Base-by-base conservation (phyloP, 371 early-diverging fungal genomes). In the Apophysomyces sp. region DNA sequence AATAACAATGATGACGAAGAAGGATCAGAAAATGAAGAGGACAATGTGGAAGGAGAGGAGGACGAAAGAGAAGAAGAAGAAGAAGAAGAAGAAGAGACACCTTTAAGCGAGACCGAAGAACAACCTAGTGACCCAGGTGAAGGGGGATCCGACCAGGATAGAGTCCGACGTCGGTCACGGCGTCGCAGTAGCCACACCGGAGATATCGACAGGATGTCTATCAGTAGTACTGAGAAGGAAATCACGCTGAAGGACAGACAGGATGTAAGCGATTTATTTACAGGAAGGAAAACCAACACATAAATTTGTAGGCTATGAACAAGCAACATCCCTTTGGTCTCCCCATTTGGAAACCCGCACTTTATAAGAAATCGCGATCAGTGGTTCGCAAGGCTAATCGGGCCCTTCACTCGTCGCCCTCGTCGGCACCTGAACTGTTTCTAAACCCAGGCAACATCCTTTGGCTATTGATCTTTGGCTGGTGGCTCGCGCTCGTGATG, bases 301-400 rank as follows among this genome's bases (percentile, higher is more conserved):
- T n/a, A 2, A 39, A 16, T 6, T 28, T 39, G 8, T 72, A 92
- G 85, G 87, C 89, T 15, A 87, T 93, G 68, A 93, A 93, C 69
- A 83, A 78, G 30, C 75, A 80, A 9, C 96, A 96, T 78, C 96
- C 95, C 12, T 98, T 98, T 68, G 98, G 98, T 57, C 71, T 97
- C 55, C 92, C 92, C 12, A 81, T 97, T n/a, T 98, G 98, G 98
- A 98, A 98, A 70, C 94, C 96, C 9, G 96, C 97, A 4, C 82
- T 98, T 27, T 98, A 97, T 81, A 93, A 94, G 58, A 98, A 98
- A 68, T 82, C 87, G n/a, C 89, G 98, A 26, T 88, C 91, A 7
- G 91, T 96, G 55, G 88, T 89, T 26, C 84, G 86, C 1, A 84
- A 83, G 4, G 93, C 92, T 41, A 88, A 93, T 60, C 72, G 82